Conservation (phyloP, 352 stramenopile species). For the Halophytophthora batemanensis region DNA sequence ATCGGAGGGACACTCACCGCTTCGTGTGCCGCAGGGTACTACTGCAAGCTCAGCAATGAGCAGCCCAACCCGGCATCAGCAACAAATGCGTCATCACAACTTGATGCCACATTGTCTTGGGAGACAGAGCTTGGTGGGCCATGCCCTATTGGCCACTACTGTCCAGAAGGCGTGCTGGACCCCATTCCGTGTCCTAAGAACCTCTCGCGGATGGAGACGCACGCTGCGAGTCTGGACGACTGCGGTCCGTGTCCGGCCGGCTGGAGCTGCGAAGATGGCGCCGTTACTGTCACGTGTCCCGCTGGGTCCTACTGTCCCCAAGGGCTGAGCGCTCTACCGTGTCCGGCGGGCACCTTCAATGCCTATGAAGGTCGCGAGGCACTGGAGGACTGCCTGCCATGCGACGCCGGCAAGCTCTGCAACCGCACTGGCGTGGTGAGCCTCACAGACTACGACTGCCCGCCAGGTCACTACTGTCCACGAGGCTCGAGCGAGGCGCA, state of each 20-base stretch:
- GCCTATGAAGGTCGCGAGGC: slow-evolving; percentile 25
- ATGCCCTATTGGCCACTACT: slow-evolving; percentile 77
- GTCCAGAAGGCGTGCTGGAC: slow-evolving; percentile 63
- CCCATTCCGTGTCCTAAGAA: slow-evolving; percentile 64
- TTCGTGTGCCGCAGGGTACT: slow-evolving; percentile 79
- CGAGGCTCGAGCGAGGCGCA: slow-evolving; percentile 28
- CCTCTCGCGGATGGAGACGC: slow-evolving; percentile 46
- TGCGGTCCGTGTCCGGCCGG: slow-evolving; percentile 80
- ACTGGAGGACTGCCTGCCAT: slow-evolving; percentile 57
- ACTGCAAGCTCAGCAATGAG: slow-evolving; percentile 70
- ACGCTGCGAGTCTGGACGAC: slow-evolving; percentile 52
- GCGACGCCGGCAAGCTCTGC: slow-evolving; percentile 70
- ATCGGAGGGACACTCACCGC: slow-evolving; percentile 64
- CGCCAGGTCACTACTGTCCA: slow-evolving; percentile 69
- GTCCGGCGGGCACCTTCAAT: slow-evolving; percentile 66
- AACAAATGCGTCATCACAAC: slow-evolving; percentile 3
- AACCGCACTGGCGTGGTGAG: slow-evolving; percentile 63
- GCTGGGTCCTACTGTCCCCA: slow-evolving; percentile 56
- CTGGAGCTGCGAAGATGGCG: slow-evolving; percentile 80
- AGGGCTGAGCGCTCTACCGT: slow-evolving; percentile 40
- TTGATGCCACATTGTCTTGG: slow-evolving; percentile 12
- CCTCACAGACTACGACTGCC: slow-evolving; percentile 59
- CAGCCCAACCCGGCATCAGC: slow-evolving; percentile 40
- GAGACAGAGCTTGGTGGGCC: slow-evolving; percentile 57
- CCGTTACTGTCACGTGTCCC: slow-evolving; percentile 58